Evolutionary conservation across 2,329 filamentous ascomycete species (phyloP).

Genomic region (Cryphonectria japonica): DNA sequence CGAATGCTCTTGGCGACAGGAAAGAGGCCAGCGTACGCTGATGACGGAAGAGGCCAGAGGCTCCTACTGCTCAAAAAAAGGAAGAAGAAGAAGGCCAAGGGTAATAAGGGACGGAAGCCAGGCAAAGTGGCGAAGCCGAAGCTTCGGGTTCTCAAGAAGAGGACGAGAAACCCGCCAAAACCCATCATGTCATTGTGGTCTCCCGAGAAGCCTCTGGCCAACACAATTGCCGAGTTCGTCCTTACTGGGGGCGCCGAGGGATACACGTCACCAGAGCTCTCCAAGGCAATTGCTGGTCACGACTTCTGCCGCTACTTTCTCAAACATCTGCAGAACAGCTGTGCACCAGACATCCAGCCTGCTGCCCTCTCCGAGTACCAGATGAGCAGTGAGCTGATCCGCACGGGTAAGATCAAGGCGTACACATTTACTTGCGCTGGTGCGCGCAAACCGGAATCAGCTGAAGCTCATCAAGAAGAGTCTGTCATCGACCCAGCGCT

Average conservation of each 20-base stretch:
- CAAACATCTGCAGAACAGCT: conserved; percentile 37
- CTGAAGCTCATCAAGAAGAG: conserved; percentile 2
- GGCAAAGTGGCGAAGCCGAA: conserved; percentile 7
- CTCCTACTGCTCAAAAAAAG: conserved; percentile 21
- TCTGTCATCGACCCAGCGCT: conserved; percentile 25
- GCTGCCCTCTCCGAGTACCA: conserved; percentile 45
- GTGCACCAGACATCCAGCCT: conserved; percentile 44
- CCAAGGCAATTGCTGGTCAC: conserved; percentile 41
- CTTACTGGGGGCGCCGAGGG: conserved; percentile 39
- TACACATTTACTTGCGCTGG: conserved; percentile 44
- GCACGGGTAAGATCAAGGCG: conserved; percentile 46
- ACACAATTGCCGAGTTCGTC: conserved; percentile 42
- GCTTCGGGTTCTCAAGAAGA: conserved; percentile 24
- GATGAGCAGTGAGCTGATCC: conserved; percentile 42
- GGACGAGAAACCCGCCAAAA: conserved; percentile 19
- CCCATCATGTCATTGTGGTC: conserved; percentile 34
- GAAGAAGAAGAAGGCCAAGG: conserved; percentile 23
- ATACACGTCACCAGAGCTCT: conserved; percentile 42
- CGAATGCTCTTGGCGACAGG: conserved; percentile 57
- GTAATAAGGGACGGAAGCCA: conserved; percentile 12
- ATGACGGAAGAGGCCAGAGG: conserved; percentile 29
- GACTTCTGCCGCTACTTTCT: conserved; percentile 43
- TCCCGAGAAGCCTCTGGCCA: conserved; percentile 42
- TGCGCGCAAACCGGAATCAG: background rate
- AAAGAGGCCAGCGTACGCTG: conserved; percentile 39